Evolutionary conservation across 805 yeast genomes (phyloP), one percentile per base, ranked within the genome.

Genomic region (Dipodascus geniculatus): DNA sequence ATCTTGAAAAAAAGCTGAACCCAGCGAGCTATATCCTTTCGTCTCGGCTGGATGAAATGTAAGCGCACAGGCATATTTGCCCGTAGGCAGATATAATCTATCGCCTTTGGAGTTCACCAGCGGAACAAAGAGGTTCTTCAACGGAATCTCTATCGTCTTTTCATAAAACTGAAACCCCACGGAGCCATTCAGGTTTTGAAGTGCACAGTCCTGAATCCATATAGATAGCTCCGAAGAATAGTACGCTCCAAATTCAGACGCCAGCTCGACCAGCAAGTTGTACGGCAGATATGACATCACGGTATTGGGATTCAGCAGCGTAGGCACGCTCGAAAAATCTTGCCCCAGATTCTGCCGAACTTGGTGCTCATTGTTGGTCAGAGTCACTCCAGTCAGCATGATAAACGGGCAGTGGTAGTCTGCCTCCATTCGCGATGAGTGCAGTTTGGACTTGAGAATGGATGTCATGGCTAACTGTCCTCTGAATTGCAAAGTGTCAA

Each of bases 151-250:
- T 31, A 50, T 9, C 59, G 60, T 17, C 50, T 55, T 22, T 54
- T 47, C 49, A n/a, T 50, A 44, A 61, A 61, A 17, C 55, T 50
- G 22, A 61, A 53, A 49, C 54, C 53, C 44, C 23, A 61, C 47
- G 14, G 53, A 51, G 11, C 64, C 65, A 2, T 51, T 52, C 2
- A 58, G 17, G n/a, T 53, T 49, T 48, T 54, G 48, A 48, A 54
- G 58, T 2, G 55, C 38, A 38, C 65, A 61, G 33, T 54, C 53
- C 51, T 61, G 65, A 20, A 60, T 50, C 65, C 65, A 62, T 22
- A 57, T 23, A 22, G 50, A 53, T 20, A 53, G 17, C n/a, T 57
- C 58, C 2, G 52, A 24, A 14, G 53, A 23, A 51, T 62, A 62
- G 19, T 51, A 28, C 3, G 65, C 64, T 48, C 56, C 56, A 3